Evolutionary conservation across 2,329 filamentous ascomycete species (phyloP), one percentile per base, ranked within the genome.

Genomic region (Dothideomycetidae sp.): DNA sequence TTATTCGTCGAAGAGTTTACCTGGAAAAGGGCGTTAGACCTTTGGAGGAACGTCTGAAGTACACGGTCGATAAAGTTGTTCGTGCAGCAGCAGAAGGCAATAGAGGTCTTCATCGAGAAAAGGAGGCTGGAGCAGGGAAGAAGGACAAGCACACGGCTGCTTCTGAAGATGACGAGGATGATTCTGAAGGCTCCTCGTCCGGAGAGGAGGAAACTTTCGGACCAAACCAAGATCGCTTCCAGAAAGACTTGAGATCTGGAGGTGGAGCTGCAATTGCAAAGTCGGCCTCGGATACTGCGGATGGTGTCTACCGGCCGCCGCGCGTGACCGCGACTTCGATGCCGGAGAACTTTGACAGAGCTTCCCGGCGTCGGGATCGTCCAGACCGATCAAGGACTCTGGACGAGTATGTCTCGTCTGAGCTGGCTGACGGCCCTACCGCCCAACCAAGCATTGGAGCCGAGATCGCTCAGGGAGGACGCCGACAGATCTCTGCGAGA

Each of bases 21-120:
- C 67, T 98, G 1, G 92, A 98, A 53, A 85, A 85, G 54, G 92
- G 90, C 46, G 81, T 93, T 3, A 75, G 82, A 11, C 90, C 90
- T 0, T 63, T 96, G 11, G 92, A 98, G 60, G 79, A 80, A 47
- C 81, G 86, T 50, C 62, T 98, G 44, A 88, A 85, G 47, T 98
- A 94, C 60, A 86, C 94, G 55, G 84, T 98, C 51, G 88, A 96
- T 58, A 90, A 93, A 54, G 85, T 94, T 16, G 68, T 98, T 13
- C 80, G 84, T 45, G 82, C 84, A 0, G 85, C 85, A 23, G 81
- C 93, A 43, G 78, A 88, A 48, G 70, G 73, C 3, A 70, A 77
- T 44, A 64, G 71, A 60, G 61, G 31, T 53, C 29, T 23, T 29
- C 21, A 46, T 55, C 18, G 44, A 46, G n/a, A 9, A 50, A 56